These are phyloP conservation scores for Phytophthora nicotianae DNA, from an alignment of 352 stramenopile genomes.

Conservation along the genomic window DNA sequence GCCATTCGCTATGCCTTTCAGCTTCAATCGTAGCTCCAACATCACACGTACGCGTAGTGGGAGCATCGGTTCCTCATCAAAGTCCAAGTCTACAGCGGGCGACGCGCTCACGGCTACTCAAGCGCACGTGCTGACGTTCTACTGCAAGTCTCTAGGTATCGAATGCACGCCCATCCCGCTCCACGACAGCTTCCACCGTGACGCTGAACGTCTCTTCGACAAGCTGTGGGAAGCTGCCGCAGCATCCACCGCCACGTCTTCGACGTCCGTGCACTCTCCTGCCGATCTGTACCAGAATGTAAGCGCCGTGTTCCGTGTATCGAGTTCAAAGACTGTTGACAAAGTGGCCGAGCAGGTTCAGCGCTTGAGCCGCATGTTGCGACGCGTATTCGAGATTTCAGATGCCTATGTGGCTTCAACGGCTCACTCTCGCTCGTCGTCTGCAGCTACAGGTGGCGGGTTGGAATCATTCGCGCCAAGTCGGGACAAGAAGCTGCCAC, in stretches of 20 bases:
- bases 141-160: slow-evolving; percentile 80
- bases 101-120: slow-evolving; percentile 65
- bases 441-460: slow-evolving; percentile 22
- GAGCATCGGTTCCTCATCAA: slow-evolving; percentile 36
- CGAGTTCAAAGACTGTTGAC: slow-evolving; percentile 32
- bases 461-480: slow-evolving; percentile 70
- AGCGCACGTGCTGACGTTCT: slow-evolving; percentile 77
- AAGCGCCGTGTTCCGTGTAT: slow-evolving; percentile 41
- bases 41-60: slow-evolving; percentile 32
- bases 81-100: slow-evolving; percentile 30
- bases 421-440: slow-evolving; percentile 56
- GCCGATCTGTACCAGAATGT: slow-evolving; percentile 43
- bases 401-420: slow-evolving; percentile 86
- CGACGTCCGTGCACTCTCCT: slow-evolving; percentile 35
- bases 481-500: slow-evolving; percentile 54
- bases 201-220: slow-evolving; percentile 85
- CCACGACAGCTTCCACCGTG: slow-evolving; percentile 76
- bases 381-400: slow-evolving; percentile 85
- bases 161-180: slow-evolving; percentile 71
- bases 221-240: slow-evolving; percentile 63
- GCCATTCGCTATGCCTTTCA: slow-evolving; percentile 63
- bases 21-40: slow-evolving; percentile 31
- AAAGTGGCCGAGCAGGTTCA: slow-evolving; percentile 59
- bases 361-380: slow-evolving; percentile 70
- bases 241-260: slow-evolving; percentile 23